phyloP scores from a whole-genome alignment of 768 basidiomycete genomes.

The Amylocystis lapponica region DNA sequence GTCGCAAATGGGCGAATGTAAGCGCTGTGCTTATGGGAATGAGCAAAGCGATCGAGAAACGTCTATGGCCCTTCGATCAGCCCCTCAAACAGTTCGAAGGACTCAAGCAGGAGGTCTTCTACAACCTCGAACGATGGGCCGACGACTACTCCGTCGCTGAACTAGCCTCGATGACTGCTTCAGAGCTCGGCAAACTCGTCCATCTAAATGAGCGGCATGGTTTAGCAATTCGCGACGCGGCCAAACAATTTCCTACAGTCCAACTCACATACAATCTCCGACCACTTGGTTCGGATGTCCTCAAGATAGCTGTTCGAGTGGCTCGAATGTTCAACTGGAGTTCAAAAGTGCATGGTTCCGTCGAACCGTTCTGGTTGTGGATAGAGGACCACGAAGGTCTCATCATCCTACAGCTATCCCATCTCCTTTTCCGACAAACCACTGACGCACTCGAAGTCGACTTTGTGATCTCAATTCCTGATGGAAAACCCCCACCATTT shows the following conservation, averaged over 20 bases:
- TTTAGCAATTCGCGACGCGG: slow-evolving; percentile 67
- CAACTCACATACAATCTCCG: slow-evolving; percentile 62
- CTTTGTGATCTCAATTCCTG: slow-evolving; percentile 75
- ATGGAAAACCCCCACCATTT: slow-evolving; percentile 50
- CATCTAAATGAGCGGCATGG: slow-evolving; percentile 88
- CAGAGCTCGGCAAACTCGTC: slow-evolving; percentile 70
- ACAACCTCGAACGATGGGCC: slow-evolving; percentile 73
- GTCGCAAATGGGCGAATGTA: slow-evolving; percentile 85
- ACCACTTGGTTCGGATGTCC: slow-evolving; percentile 79
- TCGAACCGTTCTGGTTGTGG: slow-evolving; percentile 95
- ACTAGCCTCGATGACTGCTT: slow-evolving; percentile 59
- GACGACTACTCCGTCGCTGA: slow-evolving; percentile 76
- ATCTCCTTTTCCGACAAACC: slow-evolving; percentile 64
- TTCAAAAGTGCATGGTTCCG: slow-evolving; percentile 60
- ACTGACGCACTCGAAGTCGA: slow-evolving; percentile 58
- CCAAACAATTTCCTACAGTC: slow-evolving; percentile 78
- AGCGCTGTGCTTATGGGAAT: slow-evolving; percentile 78
- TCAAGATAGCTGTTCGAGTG: slow-evolving; percentile 67
- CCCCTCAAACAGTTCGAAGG: slow-evolving; percentile 72
- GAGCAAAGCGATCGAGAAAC: slow-evolving; percentile 89
- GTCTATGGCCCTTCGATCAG: slow-evolving; percentile 93
- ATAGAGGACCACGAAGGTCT: slow-evolving; percentile 79
- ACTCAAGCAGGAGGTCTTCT: slow-evolving; percentile 71
- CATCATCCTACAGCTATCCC: slow-evolving; percentile 77
- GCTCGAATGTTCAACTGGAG: slow-evolving; percentile 77